Conservation (phyloP, 805 yeast species). For the Candida ortonii region DNA sequence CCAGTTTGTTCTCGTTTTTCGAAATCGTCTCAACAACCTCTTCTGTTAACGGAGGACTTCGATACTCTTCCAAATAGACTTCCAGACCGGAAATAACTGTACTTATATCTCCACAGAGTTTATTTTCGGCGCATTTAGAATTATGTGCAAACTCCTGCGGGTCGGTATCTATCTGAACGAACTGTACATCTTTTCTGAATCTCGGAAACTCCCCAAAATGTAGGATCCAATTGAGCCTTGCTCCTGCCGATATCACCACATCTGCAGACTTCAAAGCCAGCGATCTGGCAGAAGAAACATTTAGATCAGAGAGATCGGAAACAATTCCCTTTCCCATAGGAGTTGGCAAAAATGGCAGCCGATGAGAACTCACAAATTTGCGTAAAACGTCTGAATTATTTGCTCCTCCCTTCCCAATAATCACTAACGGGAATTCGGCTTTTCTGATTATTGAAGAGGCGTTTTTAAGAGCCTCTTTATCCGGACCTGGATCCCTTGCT, state of each 20-base stretch:
- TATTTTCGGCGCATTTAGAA: slow-evolving; percentile 9
- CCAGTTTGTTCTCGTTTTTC: slow-evolving; percentile 33
- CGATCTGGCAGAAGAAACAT: slow-evolving; percentile 64
- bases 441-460: slow-evolving; percentile 35
- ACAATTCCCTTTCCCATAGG: slow-evolving; percentile 80
- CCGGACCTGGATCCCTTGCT: slow-evolving; percentile 27
- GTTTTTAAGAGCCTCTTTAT: slow-evolving; percentile 30
- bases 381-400: slow-evolving; percentile 38
- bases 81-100: slow-evolving; percentile 39
- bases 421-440: slow-evolving; percentile 49
- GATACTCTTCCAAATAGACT: slow-evolving; percentile 16
- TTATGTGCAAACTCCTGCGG: slow-evolving; percentile 44
- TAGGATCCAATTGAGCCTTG: slow-evolving; percentile 70
- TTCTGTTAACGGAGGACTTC: slow-evolving; percentile 31
- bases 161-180: slow-evolving; percentile 56
- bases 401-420: slow-evolving; percentile 68
- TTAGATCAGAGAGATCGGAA: slow-evolving; percentile 44
- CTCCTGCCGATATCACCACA: slow-evolving; percentile 59
- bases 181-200: slow-evolving; percentile 42
- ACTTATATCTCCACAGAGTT: slow-evolving; percentile 46
- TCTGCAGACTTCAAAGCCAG: slow-evolving; percentile 56
- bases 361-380: slow-evolving; percentile 39
- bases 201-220: slow-evolving; percentile 63
- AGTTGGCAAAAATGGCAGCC: slow-evolving; percentile 62
- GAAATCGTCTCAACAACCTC: slow-evolving; percentile 28